Conservation (phyloP, 495 filamentous ascomycete species). For the Penicillium pancosmium region DNA sequence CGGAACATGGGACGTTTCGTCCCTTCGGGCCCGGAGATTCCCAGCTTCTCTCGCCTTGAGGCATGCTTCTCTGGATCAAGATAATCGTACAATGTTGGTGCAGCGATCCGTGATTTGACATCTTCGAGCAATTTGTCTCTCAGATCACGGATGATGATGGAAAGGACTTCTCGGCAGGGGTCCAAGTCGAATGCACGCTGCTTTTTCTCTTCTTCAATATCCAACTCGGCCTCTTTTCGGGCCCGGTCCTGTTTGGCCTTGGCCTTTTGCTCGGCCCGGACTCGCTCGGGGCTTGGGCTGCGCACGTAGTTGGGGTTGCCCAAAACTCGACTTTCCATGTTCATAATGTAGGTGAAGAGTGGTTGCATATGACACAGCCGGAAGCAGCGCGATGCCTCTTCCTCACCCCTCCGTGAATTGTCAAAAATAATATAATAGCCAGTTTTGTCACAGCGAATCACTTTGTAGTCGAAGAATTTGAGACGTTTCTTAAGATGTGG, state of each 20-base stretch:
- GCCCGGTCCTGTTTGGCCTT: slow-evolving; percentile 56
- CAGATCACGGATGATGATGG: slow-evolving; percentile 77
- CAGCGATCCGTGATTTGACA: slow-evolving; percentile 80
- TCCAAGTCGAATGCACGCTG: slow-evolving; percentile 82
- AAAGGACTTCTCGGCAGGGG: slow-evolving; percentile 78
- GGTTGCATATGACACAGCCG: slow-evolving; percentile 69
- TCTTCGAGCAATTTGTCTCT: slow-evolving; percentile 82
- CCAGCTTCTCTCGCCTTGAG: slow-evolving; percentile 72
- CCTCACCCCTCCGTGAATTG: slow-evolving; percentile 70
- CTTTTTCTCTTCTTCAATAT: slow-evolving; percentile 84
- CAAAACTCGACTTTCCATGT: slow-evolving; percentile 78
- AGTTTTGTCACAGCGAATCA: slow-evolving; percentile 76
- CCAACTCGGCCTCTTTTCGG: slow-evolving; percentile 71
- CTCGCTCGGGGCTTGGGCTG: slow-evolving; percentile 60
- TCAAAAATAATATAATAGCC: slow-evolving; percentile 93
- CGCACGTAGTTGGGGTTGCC: slow-evolving; percentile 69
- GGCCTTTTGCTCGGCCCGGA: slow-evolving; percentile 55
- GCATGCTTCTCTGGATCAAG: slow-evolving; percentile 81
- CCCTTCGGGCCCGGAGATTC: slow-evolving; percentile 70
- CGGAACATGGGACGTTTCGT: slow-evolving; percentile 50
- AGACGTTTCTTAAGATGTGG: slow-evolving; percentile 85
- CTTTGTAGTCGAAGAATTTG: slow-evolving; percentile 72
- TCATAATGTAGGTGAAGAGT: slow-evolving; percentile 91
- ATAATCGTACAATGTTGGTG: slow-evolving; percentile 77
- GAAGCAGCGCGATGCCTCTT: slow-evolving; percentile 78